Percentiles rank a stretch among this genome's conserved stretches.
These are phyloP conservation scores for Teratosphaeria gauchensis DNA, from an alignment of 2,329 filamentous ascomycete genomes.

Conservation along the genomic window DNA sequence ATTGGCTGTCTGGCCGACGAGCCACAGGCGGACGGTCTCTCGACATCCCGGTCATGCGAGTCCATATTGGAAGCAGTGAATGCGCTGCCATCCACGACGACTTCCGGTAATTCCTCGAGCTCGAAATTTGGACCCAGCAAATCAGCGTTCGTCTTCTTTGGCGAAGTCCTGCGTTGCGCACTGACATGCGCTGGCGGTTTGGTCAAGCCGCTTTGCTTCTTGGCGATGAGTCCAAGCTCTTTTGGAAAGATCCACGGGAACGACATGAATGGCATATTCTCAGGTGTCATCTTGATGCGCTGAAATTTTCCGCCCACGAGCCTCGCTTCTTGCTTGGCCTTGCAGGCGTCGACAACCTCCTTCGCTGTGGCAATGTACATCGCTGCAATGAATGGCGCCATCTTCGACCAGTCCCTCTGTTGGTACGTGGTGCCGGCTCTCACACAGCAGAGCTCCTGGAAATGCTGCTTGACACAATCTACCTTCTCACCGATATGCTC, in stretches of 20 bases:
- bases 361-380: constrained; percentile 78
- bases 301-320: constrained; percentile 20
- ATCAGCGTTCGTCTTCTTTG: constrained; percentile 3
- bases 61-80: not conserved
- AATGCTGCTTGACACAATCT: constrained; percentile 56
- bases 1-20: not conserved
- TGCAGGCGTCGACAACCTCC: constrained; percentile 51
- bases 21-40: not conserved
- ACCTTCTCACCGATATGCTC: constrained; percentile 70
- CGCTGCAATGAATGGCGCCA: constrained; percentile 69
- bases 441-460: constrained; percentile 56
- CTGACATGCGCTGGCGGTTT: not conserved
- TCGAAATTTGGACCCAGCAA: not conserved
- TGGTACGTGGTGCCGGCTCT: constrained; percentile 42
- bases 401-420: constrained; percentile 38
- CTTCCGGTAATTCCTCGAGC: not conserved
- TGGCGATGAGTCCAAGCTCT: constrained; percentile 61
- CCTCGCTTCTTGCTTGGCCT: constrained; percentile 34
- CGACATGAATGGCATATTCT: constrained; percentile 69
- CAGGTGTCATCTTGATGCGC: constrained; percentile 27
- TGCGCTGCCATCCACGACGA: not conserved
- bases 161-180: not conserved
- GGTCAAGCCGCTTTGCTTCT: constrained; percentile 12
- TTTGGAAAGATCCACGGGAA: constrained; percentile 87
- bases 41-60: not conserved